Conservation (phyloP, 129 eudicot genomes). For the Pittosporum tobira region DNA sequence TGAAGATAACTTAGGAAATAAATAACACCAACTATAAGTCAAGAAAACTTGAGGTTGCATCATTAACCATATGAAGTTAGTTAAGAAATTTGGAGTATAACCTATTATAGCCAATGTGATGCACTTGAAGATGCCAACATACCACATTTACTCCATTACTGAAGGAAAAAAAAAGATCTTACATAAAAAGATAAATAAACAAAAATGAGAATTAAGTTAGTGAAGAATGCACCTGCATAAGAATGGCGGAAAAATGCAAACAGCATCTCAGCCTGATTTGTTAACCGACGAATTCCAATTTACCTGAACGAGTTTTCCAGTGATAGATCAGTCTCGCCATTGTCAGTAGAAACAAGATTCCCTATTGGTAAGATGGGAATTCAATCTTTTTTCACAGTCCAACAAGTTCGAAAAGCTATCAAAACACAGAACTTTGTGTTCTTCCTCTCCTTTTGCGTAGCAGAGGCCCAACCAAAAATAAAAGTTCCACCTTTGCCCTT, state of each 20-base stretch:
- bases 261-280: conserved; percentile 19
- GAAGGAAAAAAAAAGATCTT: too few relatives aligned
- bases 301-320: conserved; percentile 8
- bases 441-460: conserved; percentile 6
- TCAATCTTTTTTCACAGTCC: neutral
- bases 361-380: neutral
- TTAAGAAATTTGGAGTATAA: too few relatives aligned
- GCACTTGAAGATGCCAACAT: too few relatives aligned
- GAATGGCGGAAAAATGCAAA: neutral
- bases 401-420: neutral
- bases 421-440: neutral
- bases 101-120: too few relatives aligned
- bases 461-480: neutral
- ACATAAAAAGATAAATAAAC: too few relatives aligned
- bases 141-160: too few relatives aligned
- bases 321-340: too few relatives aligned
- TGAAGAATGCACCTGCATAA: neutral
- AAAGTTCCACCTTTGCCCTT: too few relatives aligned
- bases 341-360: neutral
- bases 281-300: conserved; percentile 19
- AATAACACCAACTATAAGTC: too few relatives aligned
- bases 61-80: too few relatives aligned
- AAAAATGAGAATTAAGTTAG: neutral
- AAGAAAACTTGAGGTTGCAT: too few relatives aligned
- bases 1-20: too few relatives aligned